Evolutionary conservation across 495 filamentous ascomycete genomes (phyloP).

Genomic region (Hypoxylon intermedium): DNA sequence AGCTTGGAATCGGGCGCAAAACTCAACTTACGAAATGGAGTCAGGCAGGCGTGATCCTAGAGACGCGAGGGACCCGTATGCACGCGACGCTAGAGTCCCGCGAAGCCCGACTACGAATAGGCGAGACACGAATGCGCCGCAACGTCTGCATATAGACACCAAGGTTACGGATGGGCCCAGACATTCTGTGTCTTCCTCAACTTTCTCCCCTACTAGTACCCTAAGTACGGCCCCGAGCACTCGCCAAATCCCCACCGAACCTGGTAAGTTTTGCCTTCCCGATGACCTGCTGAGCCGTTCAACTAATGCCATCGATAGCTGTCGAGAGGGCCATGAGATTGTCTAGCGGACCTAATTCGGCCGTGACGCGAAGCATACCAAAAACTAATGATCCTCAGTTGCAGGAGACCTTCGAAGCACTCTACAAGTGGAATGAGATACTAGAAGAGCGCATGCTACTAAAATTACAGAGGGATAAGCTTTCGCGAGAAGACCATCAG

Average conservation of each 20-base stretch:
- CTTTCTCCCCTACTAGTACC: constrained; percentile 24
- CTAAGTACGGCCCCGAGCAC: constrained; percentile 10
- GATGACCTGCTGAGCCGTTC: neutral
- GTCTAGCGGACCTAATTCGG: neutral
- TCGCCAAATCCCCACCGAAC: constrained; percentile 20
- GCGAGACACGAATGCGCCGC: constrained; percentile 4
- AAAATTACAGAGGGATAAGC: constrained; percentile 15
- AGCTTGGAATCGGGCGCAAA: neutral
- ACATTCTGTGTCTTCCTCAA: constrained; percentile 5
- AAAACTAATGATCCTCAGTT: constrained; percentile 32
- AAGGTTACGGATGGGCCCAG: constrained; percentile 9
- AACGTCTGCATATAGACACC: constrained; percentile 17
- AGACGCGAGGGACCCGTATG: constrained; percentile 18
- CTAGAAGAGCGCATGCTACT: constrained; percentile 20
- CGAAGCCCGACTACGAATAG: constrained; percentile 10
- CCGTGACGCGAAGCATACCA: constrained; percentile 4
- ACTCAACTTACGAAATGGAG: constrained; percentile 3
- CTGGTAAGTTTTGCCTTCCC: constrained; percentile 13
- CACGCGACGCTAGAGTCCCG: neutral
- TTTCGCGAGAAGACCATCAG: constrained; percentile 15
- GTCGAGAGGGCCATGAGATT: neutral
- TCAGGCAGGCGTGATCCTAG: constrained; percentile 1
- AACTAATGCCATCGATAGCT: constrained; percentile 21
- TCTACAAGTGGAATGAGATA: constrained; percentile 28
- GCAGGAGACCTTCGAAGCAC: constrained; percentile 33